Percentiles rank a stretch among this genome's conserved stretches.
Evolutionary conservation across 192 early-diverging fungal species (phyloP).

Genomic region (Umbelopsis vinacea): DNA sequence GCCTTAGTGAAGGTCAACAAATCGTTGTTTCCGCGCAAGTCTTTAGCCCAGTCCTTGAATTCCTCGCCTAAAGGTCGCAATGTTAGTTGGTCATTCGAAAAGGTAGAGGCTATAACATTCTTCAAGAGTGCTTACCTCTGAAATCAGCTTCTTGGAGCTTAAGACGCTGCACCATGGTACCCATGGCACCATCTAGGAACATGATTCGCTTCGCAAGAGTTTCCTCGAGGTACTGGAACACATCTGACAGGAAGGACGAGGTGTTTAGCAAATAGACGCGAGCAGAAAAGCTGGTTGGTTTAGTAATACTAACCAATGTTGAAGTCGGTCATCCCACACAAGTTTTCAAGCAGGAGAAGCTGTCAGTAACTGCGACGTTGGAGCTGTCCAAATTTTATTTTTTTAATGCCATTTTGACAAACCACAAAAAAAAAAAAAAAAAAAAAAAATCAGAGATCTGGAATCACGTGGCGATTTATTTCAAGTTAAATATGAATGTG

Average conservation of each 20-base stretch:
- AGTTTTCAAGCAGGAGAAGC: neutral
- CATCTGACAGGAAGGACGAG: conserved; percentile 31
- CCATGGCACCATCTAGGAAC: conserved; percentile 98
- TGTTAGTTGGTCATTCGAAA: neutral
- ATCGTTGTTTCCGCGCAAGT: conserved; percentile 96
- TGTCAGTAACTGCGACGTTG: neutral
- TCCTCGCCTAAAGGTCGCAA: conserved; percentile 56
- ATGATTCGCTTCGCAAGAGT: conserved; percentile 87
- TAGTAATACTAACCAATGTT: conserved; percentile 4
- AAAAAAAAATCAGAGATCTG: conserved; percentile 11
- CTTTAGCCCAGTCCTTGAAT: conserved; percentile 83
- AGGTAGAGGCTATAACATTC: no score
- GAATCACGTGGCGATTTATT: conserved; percentile 10
- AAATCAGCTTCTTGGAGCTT: conserved; percentile 86
- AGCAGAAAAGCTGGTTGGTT: neutral
- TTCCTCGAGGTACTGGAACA: conserved; percentile 71
- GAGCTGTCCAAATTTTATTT: conserved; percentile 3
- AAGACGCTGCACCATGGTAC: conserved; percentile 87
- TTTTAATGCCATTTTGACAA: neutral
- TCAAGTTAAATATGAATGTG: neutral
- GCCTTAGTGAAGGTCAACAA: conserved; percentile 91
- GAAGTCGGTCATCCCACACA: conserved; percentile 14
- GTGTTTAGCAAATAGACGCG: neutral
- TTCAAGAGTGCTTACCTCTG: conserved; percentile 51
- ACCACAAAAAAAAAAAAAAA: conserved; percentile 7